phyloP scores from a whole-genome alignment of 805 yeast genomes.

The Kazachstania bromeliacearum region DNA sequence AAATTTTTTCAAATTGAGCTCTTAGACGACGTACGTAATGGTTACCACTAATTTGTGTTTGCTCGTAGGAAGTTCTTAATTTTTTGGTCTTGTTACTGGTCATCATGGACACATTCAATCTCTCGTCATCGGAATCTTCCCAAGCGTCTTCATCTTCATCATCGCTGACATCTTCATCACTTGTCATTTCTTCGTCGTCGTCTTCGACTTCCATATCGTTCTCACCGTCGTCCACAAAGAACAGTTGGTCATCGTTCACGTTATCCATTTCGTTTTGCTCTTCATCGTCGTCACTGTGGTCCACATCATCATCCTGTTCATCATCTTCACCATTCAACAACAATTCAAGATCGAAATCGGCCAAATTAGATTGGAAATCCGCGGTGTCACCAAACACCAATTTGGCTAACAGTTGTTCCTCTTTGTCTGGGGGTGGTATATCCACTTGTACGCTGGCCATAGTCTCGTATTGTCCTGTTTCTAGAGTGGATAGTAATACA shows the following conservation, averaged over 20 bases:
- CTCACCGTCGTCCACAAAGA: constrained; percentile 24
- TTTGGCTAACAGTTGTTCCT: constrained; percentile 70
- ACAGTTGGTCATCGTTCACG: constrained; percentile 26
- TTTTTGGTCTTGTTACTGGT: constrained; percentile 56
- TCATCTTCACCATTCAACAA: constrained; percentile 33
- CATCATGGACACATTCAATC: constrained; percentile 48
- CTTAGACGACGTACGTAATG: constrained; percentile 57
- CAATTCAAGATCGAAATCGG: constrained; percentile 41
- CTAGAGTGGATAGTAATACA: not conserved
- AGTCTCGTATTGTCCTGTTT: no score
- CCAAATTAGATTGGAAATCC: constrained; percentile 51
- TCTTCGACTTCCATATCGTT: constrained; percentile 22
- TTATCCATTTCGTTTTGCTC: constrained; percentile 25
- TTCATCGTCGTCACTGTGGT: constrained; percentile 19
- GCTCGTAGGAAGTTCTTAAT: constrained; percentile 52
- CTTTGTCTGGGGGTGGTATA: constrained; percentile 68
- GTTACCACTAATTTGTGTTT: constrained; percentile 45
- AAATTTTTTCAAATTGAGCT: constrained; percentile 59
- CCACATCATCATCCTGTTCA: constrained; percentile 24
- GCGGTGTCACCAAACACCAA: constrained; percentile 78
- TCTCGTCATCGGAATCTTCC: constrained; percentile 89
- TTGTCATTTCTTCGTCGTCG: constrained; percentile 13
- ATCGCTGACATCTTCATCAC: constrained; percentile 26
- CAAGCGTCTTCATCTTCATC: constrained; percentile 47
- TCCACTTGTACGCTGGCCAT: not conserved